A percentile compares a stretch with the other conserved stretches of the same genome.
Evolutionary conservation across 257 asterid species (phyloP).

Genomic region (Cinchona pubescens): DNA sequence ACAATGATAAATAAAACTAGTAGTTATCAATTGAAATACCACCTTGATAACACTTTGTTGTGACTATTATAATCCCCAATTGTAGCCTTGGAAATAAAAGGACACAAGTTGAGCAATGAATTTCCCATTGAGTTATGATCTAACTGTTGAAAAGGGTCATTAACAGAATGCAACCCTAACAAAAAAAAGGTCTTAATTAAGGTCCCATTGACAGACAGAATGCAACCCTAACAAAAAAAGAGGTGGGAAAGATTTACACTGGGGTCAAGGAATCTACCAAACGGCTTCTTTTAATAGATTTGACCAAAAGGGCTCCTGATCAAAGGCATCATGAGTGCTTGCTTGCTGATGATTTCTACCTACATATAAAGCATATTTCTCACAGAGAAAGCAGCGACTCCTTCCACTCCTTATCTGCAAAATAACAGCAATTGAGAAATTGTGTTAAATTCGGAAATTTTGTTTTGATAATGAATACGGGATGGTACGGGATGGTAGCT

Average conservation of each 20-base stretch:
- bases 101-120: no score
- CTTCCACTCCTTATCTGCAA: no score
- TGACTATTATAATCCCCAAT: no score
- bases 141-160: neutral
- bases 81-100: no score
- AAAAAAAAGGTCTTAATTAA: neutral
- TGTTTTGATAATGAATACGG: no score
- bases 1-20: no score
- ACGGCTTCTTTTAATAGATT: slow-evolving; percentile 34
- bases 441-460: no score
- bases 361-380: neutral
- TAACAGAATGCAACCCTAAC: neutral
- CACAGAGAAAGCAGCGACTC: no score
- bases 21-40: no score
- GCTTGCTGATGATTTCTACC: slow-evolving; percentile 48
- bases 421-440: no score
- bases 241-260: neutral
- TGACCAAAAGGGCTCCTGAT: slow-evolving; percentile 51
- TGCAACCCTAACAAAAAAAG: no score
- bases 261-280: slow-evolving; percentile 35
- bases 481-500: neutral
- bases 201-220: neutral
- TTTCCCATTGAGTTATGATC: neutral
- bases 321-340: slow-evolving; percentile 19
- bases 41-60: no score